A percentile compares a stretch with the other conserved stretches of the same genome.
Evolutionary conservation across 805 yeast genomes (phyloP).

Genomic region (Monosporozyma servazzii): DNA sequence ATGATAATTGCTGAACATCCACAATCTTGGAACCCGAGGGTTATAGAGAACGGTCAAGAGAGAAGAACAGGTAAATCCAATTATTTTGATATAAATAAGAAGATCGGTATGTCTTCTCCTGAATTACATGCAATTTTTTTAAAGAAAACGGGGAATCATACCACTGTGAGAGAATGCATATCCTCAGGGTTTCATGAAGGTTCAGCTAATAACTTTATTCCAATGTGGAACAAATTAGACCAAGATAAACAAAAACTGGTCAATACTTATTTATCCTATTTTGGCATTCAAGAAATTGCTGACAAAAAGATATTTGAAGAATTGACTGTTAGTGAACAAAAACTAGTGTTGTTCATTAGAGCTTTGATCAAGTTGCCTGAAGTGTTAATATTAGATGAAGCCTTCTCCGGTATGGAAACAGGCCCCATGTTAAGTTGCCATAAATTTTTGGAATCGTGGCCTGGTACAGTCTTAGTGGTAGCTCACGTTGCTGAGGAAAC

Average conservation of each 20-base stretch:
- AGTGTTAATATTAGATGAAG: constrained; percentile 79
- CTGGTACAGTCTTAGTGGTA: constrained; percentile 66
- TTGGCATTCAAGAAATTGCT: constrained; percentile 34
- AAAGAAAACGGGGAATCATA: constrained; percentile 22
- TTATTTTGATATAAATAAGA: constrained; percentile 67
- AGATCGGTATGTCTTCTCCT: constrained; percentile 85
- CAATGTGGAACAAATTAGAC: constrained; percentile 35
- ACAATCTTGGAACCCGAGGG: constrained; percentile 77
- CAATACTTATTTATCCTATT: constrained; percentile 39
- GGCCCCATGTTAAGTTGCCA: constrained; percentile 49
- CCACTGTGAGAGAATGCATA: constrained; percentile 48
- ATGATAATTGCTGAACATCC: constrained; percentile 92
- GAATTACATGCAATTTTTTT: constrained; percentile 89
- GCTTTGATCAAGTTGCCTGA: constrained; percentile 72
- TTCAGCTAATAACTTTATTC: constrained; percentile 37
- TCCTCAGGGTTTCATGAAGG: constrained; percentile 72
- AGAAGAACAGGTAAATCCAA: constrained; percentile 67
- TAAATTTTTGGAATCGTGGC: constrained; percentile 40
- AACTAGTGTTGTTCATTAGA: constrained; percentile 64
- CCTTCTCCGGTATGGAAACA: constrained; percentile 82
- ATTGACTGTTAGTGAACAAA: constrained; percentile 64
- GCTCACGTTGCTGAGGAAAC: constrained; percentile 78
- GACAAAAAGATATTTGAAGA: constrained; percentile 39
- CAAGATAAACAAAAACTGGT: constrained; percentile 28
- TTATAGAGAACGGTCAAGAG: constrained; percentile 52